These are phyloP conservation scores for Trametes punicea DNA, from an alignment of 768 basidiomycete genomes.

Conservation along the genomic window DNA sequence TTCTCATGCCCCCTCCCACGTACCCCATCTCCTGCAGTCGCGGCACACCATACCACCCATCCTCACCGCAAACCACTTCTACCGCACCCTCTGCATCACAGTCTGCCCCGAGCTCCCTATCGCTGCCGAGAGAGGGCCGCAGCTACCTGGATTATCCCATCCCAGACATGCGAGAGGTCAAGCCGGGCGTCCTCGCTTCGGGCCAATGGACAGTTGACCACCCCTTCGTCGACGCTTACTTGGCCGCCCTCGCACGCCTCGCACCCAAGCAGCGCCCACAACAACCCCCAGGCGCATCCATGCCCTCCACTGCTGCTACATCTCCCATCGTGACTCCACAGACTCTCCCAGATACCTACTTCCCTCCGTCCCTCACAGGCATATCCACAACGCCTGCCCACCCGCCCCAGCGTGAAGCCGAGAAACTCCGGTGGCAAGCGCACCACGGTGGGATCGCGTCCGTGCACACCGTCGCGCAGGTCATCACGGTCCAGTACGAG, in stretches of 20 bases:
- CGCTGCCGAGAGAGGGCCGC: slow-evolving; percentile 5
- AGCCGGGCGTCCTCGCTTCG: slow-evolving; percentile 36
- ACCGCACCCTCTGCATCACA: slow-evolving; percentile 20
- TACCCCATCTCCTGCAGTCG: slow-evolving; percentile 41
- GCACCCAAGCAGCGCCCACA: slow-evolving; percentile 28
- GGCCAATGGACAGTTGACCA: slow-evolving; percentile 45
- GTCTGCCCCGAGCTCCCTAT: not conserved
- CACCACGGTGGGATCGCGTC: slow-evolving; percentile 13
- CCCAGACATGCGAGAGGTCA: slow-evolving; percentile 27
- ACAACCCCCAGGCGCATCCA: not conserved
- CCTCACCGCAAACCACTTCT: slow-evolving; percentile 25
- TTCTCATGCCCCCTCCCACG: slow-evolving; percentile 19
- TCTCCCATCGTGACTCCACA: not conserved
- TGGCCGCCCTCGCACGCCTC: slow-evolving; percentile 41
- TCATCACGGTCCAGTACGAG: slow-evolving; percentile 11
- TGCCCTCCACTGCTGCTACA: slow-evolving; percentile 2
- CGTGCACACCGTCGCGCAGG: slow-evolving; percentile 5
- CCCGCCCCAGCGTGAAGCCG: slow-evolving; percentile 2
- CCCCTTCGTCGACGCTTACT: slow-evolving; percentile 47
- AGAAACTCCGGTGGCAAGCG: slow-evolving; percentile 11
- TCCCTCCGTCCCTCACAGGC: not conserved
- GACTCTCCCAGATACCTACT: not conserved
- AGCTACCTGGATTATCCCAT: slow-evolving; percentile 21
- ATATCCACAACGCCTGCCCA: not conserved
- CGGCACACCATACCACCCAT: slow-evolving; percentile 25